Evolutionary conservation across 306 rosid genomes (phyloP).

Genomic region (Luffa aegyptiaca): DNA sequence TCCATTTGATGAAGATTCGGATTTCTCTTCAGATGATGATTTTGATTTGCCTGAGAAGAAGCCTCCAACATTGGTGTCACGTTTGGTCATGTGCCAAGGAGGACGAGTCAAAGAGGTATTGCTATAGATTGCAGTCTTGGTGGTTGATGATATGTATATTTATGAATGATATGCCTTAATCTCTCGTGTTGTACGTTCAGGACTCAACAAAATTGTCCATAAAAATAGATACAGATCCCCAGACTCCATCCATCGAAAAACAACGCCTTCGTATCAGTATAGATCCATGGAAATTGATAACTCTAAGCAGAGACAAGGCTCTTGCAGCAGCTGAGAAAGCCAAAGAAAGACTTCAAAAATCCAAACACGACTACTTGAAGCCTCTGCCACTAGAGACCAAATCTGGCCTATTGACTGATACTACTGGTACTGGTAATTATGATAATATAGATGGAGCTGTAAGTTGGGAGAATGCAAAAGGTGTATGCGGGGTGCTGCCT

Average conservation of each 20-base stretch:
- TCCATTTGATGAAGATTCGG: conserved; percentile 52
- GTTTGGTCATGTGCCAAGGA: conserved; percentile 48
- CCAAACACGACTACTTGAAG: conserved; percentile 39
- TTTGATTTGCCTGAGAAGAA: conserved; percentile 73
- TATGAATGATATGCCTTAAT: neutral
- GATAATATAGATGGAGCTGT: neutral
- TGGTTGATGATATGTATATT: neutral
- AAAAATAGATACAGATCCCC: conserved; percentile 61
- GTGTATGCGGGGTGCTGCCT: neutral
- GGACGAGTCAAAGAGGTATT: conserved; percentile 34
- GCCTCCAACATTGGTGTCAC: conserved; percentile 45
- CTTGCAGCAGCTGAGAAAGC: conserved; percentile 71
- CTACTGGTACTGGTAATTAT: neutral
- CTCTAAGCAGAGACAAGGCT: conserved; percentile 78
- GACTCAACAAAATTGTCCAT: conserved; percentile 55
- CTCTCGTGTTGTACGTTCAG: conserved; percentile 19
- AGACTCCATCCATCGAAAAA: conserved; percentile 28
- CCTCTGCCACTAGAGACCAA: conserved; percentile 82
- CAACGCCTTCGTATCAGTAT: conserved; percentile 61
- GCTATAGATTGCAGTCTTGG: neutral
- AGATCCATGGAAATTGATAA: conserved; percentile 77
- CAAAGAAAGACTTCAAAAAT: conserved; percentile 52
- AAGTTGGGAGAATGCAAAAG: neutral
- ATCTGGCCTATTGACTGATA: conserved; percentile 28
- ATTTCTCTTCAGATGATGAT: conserved; percentile 74